These are phyloP conservation scores for Trichosporon inkin DNA, from an alignment of 1,284 basidiomycete species.

Conservation along the genomic window DNA sequence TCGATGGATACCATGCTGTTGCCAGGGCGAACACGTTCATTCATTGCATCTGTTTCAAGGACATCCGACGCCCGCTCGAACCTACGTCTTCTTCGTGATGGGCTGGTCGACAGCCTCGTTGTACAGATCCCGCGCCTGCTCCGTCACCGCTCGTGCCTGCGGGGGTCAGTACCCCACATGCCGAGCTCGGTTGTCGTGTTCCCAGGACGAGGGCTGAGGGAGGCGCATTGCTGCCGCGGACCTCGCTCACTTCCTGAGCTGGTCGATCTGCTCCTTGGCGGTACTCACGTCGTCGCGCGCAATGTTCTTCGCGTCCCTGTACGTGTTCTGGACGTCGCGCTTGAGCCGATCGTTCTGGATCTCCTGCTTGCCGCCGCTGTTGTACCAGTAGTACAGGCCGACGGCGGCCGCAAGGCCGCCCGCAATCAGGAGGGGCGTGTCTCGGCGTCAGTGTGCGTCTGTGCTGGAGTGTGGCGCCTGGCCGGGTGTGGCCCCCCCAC, in stretches of 20 bases:
- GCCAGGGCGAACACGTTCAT: neutral
- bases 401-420: neutral
- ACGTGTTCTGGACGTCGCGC: neutral
- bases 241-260: neutral
- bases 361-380: slow-evolving; percentile 1
- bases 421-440: neutral
- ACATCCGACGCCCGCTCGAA: too few relatives aligned
- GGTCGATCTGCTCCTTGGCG: neutral
- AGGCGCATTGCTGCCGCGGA: too few relatives aligned
- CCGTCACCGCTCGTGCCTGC: neutral
- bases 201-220: too few relatives aligned
- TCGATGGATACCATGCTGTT: too few relatives aligned
- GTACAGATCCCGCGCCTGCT: neutral
- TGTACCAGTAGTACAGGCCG: slow-evolving; percentile 6
- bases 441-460: neutral
- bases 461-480: neutral
- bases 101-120: slow-evolving; percentile 1
- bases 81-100: neutral
- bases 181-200: neutral
- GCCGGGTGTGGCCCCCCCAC: neutral
- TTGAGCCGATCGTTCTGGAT: neutral
- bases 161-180: neutral
- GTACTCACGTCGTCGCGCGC: slow-evolving; percentile 1
- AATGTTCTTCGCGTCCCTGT: slow-evolving; percentile 1
- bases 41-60: too few relatives aligned